These are phyloP conservation scores for Aspergillus incahuasiensis DNA, from an alignment of 495 filamentous ascomycete species.

Conservation along the genomic window DNA sequence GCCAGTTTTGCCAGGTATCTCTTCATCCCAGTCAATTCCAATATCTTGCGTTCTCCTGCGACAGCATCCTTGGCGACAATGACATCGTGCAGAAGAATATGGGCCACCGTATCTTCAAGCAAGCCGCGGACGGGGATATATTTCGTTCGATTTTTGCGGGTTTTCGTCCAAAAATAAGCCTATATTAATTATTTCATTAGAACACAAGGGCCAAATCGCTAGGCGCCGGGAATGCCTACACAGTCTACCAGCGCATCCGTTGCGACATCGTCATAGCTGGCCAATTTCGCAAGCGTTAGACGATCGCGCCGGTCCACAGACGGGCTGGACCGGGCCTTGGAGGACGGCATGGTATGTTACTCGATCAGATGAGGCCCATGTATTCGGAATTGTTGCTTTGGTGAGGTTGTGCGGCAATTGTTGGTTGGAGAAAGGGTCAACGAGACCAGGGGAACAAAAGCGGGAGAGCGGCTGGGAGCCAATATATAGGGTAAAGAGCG, in stretches of 20 bases:
- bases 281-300: conserved; percentile 79
- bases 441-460: conserved; percentile 9
- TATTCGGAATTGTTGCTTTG: background rate
- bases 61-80: conserved; percentile 68
- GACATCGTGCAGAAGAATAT: conserved; percentile 71
- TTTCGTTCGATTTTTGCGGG: conserved; percentile 86
- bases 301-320: conserved; percentile 57
- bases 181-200: conserved; percentile 35
- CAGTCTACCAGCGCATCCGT: conserved; percentile 95
- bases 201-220: background rate
- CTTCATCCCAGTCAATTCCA: conserved; percentile 67
- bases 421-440: conserved; percentile 8
- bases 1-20: conserved; percentile 62
- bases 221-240: conserved; percentile 50
- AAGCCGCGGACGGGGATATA: conserved; percentile 81
- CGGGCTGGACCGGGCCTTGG: conserved; percentile 40
- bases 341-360: conserved; percentile 31
- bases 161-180: conserved; percentile 93
- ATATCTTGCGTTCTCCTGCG: conserved; percentile 64
- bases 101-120: conserved; percentile 71
- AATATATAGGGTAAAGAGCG: conserved; percentile 7
- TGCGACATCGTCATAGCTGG: conserved; percentile 91
- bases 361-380: conserved; percentile 11
- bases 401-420: background rate
- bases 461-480: background rate